Evolutionary conservation across 73 alveolate genomes (phyloP), one percentile per base, ranked within the genome.

Genomic region (Paramecium pentaurelia): DNA sequence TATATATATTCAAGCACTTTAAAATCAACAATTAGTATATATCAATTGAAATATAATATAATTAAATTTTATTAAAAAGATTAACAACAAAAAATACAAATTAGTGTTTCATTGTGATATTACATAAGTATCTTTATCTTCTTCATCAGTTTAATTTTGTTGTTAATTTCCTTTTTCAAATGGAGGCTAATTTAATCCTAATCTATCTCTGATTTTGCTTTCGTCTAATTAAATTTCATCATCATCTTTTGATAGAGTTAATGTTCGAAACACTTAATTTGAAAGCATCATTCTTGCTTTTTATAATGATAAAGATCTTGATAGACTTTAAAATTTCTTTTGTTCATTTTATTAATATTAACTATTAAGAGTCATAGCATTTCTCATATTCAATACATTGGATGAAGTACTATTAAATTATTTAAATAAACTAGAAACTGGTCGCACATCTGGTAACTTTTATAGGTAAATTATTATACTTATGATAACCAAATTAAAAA

Each of bases 401-500:
- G 84, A 16, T 64, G 84, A 64, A 64, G 84, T 32, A 14, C 47
- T 64, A 8, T 64, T 64, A 28, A 32, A 64, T 12, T 64, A 64
- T 34, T 64, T 11, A 28, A 3, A 64, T 28, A 64, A 64, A 32
- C 16, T 10, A 32, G 84, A 20, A 32, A 75, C 88, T 34, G 88
- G 88, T 12, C 88, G 38, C 8, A 42, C 88, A 75, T 75, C 88
- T 30, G 68, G 58, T 75, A 38, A 75, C 88, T 75, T 36, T 36
- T n/a, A 30, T 36, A 75, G n/a, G 16, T 37, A 27, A 25, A 68
- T 8, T 11, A 38, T 12, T 2, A 75, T 87, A 87, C 93, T 18
- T 87, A 73, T 6, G 93, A 87, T 12, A 87, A 45, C 71, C 84
- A 87, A 4, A 68, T 71, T 16, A 93, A 90, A 42, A 93, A 70